Base-by-base conservation (phyloP, 2,329 filamentous ascomycete genomes). In the Aspergillus sojae region DNA sequence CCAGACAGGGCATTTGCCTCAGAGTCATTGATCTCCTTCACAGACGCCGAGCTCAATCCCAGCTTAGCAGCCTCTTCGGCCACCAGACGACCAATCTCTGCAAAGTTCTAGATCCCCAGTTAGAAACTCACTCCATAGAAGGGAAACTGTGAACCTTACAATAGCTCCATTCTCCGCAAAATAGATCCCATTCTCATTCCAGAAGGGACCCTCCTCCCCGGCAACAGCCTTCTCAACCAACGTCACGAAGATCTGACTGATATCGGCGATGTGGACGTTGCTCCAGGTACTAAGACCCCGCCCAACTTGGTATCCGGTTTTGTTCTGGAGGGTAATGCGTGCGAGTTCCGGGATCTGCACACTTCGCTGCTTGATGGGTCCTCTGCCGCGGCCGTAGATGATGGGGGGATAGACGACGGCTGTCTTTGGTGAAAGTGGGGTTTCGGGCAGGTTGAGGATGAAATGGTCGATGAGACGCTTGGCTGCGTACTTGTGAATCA, bases 391-490 rank as follows among this genome's bases (percentile, higher is more conserved):
- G 34, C 84, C 85, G 71, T 86, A 86, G 66, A 91, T 90, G 5
- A 83, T 85, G 0, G 88, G 87, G 10, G 88, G 87, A 65, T 85
- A 89, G 2, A 91, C 81, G 32, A 91, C 83, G 12, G 84, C 87
- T 0, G 86, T 86, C 70, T 85, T 86, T 2, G 74, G 75, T 2
- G 75, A 74, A 6, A 76, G 78, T 2, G 74, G 75, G 2, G 75
- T 73, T 6, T 76, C 78, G n/a, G 55, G 16, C 0, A 82, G 78
- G 0, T 72, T 78, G 0, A 89, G 78, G n/a, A 92, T 83, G 23
- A 91, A 82, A 71, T 87, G 86, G 74, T 93, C 91, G 4, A 91
- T 85, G 65, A 87, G 79, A 19, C 89, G 85, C 75, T 92, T 90
- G 26, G 81, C 67, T 84, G 76, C 72, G 53, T 72, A 62, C n/a